Percentiles rank a stretch among this genome's conserved stretches.
phyloP scores from a whole-genome alignment of 1,284 basidiomycete genomes.

The Phylloboletellus chloephorus region DNA sequence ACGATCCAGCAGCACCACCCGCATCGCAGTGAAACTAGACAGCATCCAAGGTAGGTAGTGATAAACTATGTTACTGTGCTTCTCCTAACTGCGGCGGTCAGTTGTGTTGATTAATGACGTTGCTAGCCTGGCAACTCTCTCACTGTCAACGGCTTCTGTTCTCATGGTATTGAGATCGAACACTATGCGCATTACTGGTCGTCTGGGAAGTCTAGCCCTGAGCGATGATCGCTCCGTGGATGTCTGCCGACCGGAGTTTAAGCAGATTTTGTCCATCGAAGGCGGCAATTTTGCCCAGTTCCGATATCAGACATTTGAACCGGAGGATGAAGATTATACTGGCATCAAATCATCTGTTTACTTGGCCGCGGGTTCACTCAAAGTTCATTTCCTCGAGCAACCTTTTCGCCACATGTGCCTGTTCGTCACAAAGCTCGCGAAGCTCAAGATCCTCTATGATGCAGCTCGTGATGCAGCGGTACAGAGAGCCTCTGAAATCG shows the following conservation, averaged over 20 bases:
- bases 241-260: slow-evolving; percentile 65
- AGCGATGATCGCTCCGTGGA: slow-evolving; percentile 68
- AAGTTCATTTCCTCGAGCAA: slow-evolving; percentile 84
- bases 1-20: slow-evolving; percentile 56
- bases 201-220: slow-evolving; percentile 82
- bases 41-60: slow-evolving; percentile 68
- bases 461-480: slow-evolving; percentile 92
- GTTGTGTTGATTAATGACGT: slow-evolving; percentile 83
- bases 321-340: slow-evolving; percentile 59
- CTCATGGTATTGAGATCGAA: slow-evolving; percentile 72
- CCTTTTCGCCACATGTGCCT: slow-evolving; percentile 83
- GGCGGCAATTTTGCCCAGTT: slow-evolving; percentile 95
- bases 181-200: slow-evolving; percentile 77
- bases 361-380: slow-evolving; percentile 87
- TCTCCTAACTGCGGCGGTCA: slow-evolving; percentile 29
- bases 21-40: slow-evolving; percentile 81
- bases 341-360: slow-evolving; percentile 86
- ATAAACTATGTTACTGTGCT: background rate
- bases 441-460: slow-evolving; percentile 92
- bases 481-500: slow-evolving; percentile 84
- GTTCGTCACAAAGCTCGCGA: slow-evolving; percentile 85
- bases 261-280: slow-evolving; percentile 89
- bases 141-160: slow-evolving; percentile 89
- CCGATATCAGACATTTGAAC: slow-evolving; percentile 90
- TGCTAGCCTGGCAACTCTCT: slow-evolving; percentile 76